phyloP scores from a whole-genome alignment of 2,329 filamentous ascomycete species.

The Monilinia laxa region DNA sequence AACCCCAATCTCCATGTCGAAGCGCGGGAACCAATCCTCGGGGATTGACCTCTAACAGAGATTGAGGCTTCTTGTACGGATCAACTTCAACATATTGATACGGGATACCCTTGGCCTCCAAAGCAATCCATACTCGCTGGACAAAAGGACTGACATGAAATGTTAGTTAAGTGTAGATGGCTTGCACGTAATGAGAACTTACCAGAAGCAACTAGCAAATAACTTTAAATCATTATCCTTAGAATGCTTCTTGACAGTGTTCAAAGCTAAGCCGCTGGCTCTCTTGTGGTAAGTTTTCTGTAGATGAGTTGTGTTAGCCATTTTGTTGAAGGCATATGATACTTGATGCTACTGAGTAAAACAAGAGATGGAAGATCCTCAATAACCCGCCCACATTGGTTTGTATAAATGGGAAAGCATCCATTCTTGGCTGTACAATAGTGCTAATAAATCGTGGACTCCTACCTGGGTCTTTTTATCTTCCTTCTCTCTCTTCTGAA shows the following conservation, averaged over 20 bases:
- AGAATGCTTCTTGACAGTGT: constrained; percentile 69
- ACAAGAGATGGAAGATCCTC: background rate
- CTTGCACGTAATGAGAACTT: constrained; percentile 36
- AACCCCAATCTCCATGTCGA: constrained; percentile 76
- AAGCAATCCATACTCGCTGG: constrained; percentile 84
- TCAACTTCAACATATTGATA: constrained; percentile 90
- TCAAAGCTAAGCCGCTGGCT: constrained; percentile 67
- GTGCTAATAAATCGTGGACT: constrained; percentile 28
- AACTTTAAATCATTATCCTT: constrained; percentile 71
- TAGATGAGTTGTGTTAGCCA: constrained; percentile 44
- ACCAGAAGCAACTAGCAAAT: constrained; percentile 84
- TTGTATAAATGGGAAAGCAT: background rate
- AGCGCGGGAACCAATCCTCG: constrained; percentile 74
- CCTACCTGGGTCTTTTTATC: constrained; percentile 59
- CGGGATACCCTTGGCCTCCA: constrained; percentile 73
- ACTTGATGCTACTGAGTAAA: background rate
- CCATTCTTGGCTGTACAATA: background rate
- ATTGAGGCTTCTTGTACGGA: constrained; percentile 70
- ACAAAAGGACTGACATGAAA: constrained; percentile 63
- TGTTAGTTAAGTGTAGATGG: constrained; percentile 23
- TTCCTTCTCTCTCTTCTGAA: constrained; percentile 64
- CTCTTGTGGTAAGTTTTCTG: constrained; percentile 71
- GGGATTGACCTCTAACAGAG: constrained; percentile 73
- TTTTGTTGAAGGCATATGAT: constrained; percentile 46
- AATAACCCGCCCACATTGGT: background rate